Percentiles rank a stretch among this genome's conserved stretches.
Evolutionary conservation across 495 filamentous ascomycete genomes (phyloP).

Genomic region (Recurvomyces mirabilis): DNA sequence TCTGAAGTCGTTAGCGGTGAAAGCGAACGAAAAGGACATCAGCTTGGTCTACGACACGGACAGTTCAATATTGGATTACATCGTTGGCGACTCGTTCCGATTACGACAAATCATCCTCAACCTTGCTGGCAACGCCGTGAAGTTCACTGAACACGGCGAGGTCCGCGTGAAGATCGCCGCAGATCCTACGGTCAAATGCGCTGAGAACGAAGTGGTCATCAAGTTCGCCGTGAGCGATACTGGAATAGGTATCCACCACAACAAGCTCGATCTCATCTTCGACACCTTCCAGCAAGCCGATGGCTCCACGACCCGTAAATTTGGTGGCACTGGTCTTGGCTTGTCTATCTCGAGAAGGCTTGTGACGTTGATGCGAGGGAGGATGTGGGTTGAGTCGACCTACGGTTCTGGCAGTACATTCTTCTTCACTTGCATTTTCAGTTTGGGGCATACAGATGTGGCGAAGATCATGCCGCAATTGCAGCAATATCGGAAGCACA

Average conservation of each 20-base stretch:
- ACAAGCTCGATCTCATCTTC: constrained; percentile 96
- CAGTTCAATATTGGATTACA: constrained; percentile 87
- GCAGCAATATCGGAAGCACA: constrained; percentile 79
- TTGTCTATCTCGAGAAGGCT: constrained; percentile 93
- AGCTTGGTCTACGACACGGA: constrained; percentile 92
- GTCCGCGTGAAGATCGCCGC: constrained; percentile 88
- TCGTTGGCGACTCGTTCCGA: constrained; percentile 94
- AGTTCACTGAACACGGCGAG: constrained; percentile 96
- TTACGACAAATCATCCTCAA: constrained; percentile 88
- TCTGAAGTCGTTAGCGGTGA: constrained; percentile 88
- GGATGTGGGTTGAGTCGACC: constrained; percentile 91
- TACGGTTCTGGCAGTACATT: constrained; percentile 92
- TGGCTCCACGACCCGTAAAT: constrained; percentile 91
- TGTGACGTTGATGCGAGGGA: constrained; percentile 94
- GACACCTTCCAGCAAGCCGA: constrained; percentile 99
- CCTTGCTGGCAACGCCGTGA: constrained; percentile 73
- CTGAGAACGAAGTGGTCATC: constrained; percentile 73
- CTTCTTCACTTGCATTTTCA: constrained; percentile 92
- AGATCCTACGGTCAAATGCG: constrained; percentile 54
- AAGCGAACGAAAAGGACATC: constrained; percentile 93
- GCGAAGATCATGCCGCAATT: constrained; percentile 72
- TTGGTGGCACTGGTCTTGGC: constrained; percentile 91
- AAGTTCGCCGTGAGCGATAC: constrained; percentile 97
- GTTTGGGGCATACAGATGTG: constrained; percentile 73
- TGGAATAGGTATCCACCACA: constrained; percentile 89